phyloP scores from a whole-genome alignment of 129 eudicot genomes.

The Chrysanthemum makinoi region DNA sequence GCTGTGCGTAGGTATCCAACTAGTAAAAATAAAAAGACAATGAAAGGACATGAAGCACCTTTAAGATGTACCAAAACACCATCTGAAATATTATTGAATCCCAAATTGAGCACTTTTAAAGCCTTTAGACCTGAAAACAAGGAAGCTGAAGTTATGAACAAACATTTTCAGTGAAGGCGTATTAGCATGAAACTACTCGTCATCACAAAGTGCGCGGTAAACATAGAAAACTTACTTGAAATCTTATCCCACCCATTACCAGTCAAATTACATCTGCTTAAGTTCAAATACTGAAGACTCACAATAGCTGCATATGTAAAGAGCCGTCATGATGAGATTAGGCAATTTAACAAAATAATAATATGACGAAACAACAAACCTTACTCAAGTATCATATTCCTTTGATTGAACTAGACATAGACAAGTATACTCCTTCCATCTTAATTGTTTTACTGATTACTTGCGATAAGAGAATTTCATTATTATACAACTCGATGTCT shows the following conservation, averaged over 20 bases:
- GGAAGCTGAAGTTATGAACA: conserved; percentile 49
- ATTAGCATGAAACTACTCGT: background rate
- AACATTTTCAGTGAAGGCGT: conserved; percentile 29
- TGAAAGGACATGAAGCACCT: conserved; percentile 15
- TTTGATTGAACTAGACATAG: background rate
- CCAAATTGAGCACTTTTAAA: conserved; percentile 69
- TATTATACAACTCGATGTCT: background rate
- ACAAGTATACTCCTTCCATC: background rate
- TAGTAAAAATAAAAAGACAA: background rate
- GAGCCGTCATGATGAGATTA: background rate
- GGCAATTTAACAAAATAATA: background rate
- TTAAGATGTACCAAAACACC: conserved; percentile 45
- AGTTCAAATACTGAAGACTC: conserved; percentile 65
- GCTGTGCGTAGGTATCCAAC: no score
- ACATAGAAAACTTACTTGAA: conserved; percentile 3
- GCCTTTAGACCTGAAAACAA: conserved; percentile 45
- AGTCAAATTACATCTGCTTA: conserved; percentile 67
- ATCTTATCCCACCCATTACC: conserved; percentile 14
- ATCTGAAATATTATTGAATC: conserved; percentile 75
- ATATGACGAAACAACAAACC: background rate
- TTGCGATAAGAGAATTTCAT: background rate
- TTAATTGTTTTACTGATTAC: background rate
- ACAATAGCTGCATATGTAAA: conserved; percentile 45
- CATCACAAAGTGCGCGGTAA: background rate
- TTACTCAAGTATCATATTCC: background rate